Conservation (phyloP, 1,284 basidiomycete species). For the Sanghuangporus weigelae region DNA sequence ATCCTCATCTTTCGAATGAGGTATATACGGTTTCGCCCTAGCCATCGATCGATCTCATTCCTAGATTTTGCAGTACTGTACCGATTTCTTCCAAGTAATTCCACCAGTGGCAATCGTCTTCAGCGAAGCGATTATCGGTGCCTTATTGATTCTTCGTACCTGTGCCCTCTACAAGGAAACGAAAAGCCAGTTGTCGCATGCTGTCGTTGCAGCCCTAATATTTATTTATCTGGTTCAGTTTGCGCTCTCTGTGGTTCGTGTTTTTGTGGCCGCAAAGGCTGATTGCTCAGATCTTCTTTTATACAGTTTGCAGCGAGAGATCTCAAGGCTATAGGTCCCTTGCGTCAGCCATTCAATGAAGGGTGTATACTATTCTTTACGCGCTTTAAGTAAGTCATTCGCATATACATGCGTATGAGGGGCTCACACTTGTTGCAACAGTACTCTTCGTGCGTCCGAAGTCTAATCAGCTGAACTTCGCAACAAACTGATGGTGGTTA, state of each 20-base stretch:
- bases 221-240: neutral
- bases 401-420: neutral
- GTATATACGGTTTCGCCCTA: neutral
- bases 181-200: neutral
- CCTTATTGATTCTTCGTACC: constrained; percentile 3
- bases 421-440: neutral
- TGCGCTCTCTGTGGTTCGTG: constrained; percentile 1
- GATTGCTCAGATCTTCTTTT: neutral
- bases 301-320: constrained; percentile 2
- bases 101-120: constrained; percentile 3
- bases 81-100: neutral
- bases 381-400: neutral
- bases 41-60: neutral
- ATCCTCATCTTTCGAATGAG: neutral
- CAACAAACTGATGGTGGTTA: neutral
- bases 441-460: neutral
- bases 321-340: neutral
- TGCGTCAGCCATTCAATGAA: neutral
- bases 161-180: neutral
- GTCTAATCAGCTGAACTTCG: neutral
- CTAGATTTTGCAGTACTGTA: neutral
- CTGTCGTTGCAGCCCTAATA: neutral
- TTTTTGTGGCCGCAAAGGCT: neutral
- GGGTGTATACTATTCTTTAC: constrained; percentile 5
- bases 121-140: constrained; percentile 5